phyloP scores from a whole-genome alignment of 2,329 filamentous ascomycete genomes.

The Rosellinia necatrix region DNA sequence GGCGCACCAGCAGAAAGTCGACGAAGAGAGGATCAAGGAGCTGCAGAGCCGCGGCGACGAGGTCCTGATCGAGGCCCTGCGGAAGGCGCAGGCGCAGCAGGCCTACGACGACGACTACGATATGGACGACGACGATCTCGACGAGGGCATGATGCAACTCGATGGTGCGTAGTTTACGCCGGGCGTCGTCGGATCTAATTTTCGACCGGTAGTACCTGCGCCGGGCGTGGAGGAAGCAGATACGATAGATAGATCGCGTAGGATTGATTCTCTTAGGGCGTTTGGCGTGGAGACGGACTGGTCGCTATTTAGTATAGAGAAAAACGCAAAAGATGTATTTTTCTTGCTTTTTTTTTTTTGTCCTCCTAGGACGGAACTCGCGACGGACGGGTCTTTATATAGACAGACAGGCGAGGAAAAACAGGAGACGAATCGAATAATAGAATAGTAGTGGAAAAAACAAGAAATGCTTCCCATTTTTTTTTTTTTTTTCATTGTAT shows the following conservation, averaged over 20 bases:
- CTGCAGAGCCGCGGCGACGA: conserved; percentile 54
- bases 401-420: too few species aligned
- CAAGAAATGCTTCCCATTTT: too few species aligned
- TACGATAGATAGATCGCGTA: too few species aligned
- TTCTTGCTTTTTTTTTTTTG: too few species aligned
- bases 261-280: background rate
- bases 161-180: conserved; percentile 26
- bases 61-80: conserved; percentile 39
- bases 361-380: background rate
- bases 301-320: conserved; percentile 1
- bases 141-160: conserved; percentile 60
- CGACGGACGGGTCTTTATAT: too few species aligned
- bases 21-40: conserved; percentile 69
- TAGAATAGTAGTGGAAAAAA: too few species aligned
- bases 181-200: too few species aligned
- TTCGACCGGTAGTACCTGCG: too few species aligned
- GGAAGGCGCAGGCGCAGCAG: conserved; percentile 35
- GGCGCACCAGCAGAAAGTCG: conserved; percentile 75
- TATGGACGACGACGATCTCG: conserved; percentile 57
- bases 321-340: too few species aligned
- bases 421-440: too few species aligned
- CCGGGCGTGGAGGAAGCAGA: too few species aligned
- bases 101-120: conserved; percentile 51
- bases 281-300: background rate
- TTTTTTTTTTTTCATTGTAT: conserved; percentile 21